A percentile compares a stretch with the other conserved stretches of the same genome.
phyloP scores from a whole-genome alignment of 768 basidiomycete species.

The Tylopilus balloui region DNA sequence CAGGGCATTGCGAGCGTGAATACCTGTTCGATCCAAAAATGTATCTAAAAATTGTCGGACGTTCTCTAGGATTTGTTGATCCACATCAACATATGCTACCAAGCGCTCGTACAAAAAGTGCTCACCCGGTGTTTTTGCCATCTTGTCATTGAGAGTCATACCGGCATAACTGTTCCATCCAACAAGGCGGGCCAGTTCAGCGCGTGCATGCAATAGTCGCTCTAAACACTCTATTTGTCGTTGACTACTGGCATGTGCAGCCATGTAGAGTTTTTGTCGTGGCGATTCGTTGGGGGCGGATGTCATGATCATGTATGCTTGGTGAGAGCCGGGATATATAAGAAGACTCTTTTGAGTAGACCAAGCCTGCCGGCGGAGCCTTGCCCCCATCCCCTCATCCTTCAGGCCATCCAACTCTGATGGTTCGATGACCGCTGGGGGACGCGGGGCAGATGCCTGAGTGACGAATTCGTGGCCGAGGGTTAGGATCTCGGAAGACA shows the following conservation, averaged over 20 bases:
- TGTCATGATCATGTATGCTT: constrained; percentile 91
- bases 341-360: constrained; percentile 72
- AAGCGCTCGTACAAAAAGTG: not conserved
- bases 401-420: constrained; percentile 69
- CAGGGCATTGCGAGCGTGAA: constrained; percentile 72
- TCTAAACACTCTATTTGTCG: constrained; percentile 79
- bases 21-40: constrained; percentile 73
- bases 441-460: constrained; percentile 57
- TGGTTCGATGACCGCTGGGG: constrained; percentile 63
- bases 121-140: constrained; percentile 91
- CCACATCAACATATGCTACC: not conserved
- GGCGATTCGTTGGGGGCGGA: constrained; percentile 83
- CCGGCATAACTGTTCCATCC: constrained; percentile 84
- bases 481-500: constrained; percentile 84
- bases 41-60: constrained; percentile 83
- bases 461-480: constrained; percentile 85
- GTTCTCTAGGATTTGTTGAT: constrained; percentile 50
- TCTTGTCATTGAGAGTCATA: constrained; percentile 88
- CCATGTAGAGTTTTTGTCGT: constrained; percentile 76
- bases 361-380: constrained; percentile 69
- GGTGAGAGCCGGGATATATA: constrained; percentile 81
- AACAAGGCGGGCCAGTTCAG: constrained; percentile 77
- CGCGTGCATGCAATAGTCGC: constrained; percentile 66
- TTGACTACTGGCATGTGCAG: constrained; percentile 68
- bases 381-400: constrained; percentile 71